Percentiles rank a stretch among this genome's conserved stretches.
These are phyloP conservation scores for Lachancea sp. DNA, from an alignment of 805 yeast genomes.

Conservation along the genomic window DNA sequence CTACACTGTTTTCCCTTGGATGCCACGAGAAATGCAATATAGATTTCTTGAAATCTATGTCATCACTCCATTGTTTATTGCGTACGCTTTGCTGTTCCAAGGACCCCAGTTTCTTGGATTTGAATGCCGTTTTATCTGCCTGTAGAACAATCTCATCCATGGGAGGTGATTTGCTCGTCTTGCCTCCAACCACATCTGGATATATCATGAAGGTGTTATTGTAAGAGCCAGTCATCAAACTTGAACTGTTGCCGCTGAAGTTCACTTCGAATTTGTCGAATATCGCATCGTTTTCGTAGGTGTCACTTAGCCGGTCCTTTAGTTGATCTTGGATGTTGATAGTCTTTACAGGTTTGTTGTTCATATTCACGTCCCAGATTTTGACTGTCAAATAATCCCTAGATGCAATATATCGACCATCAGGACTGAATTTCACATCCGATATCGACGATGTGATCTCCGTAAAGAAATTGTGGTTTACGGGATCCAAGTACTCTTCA, in stretches of 20 bases:
- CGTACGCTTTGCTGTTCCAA: slow-evolving; percentile 39
- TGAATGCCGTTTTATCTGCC: slow-evolving; percentile 97
- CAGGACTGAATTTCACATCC: slow-evolving; percentile 85
- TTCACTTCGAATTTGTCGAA: slow-evolving; percentile 97
- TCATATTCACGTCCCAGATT: slow-evolving; percentile 98
- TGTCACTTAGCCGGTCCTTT: slow-evolving; percentile 88
- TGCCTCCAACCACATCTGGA: slow-evolving; percentile 61
- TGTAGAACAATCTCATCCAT: slow-evolving; percentile 70
- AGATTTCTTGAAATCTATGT: slow-evolving; percentile 89
- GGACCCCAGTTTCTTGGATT: slow-evolving; percentile 39
- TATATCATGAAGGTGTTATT: slow-evolving; percentile 95
- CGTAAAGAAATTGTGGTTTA: slow-evolving; percentile 90
- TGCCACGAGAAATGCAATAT: slow-evolving; percentile 97
- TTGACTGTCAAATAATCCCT: slow-evolving; percentile 97
- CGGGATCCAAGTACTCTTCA: slow-evolving; percentile 91
- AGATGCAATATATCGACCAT: slow-evolving; percentile 92
- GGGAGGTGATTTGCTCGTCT: slow-evolving; percentile 8
- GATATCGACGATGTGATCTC: slow-evolving; percentile 93
- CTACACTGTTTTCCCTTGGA: slow-evolving; percentile 92
- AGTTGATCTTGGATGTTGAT: slow-evolving; percentile 93
- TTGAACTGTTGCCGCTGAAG: slow-evolving; percentile 85
- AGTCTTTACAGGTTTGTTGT: slow-evolving; percentile 86
- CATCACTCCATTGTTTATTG: slow-evolving; percentile 49
- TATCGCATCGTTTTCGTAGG: slow-evolving; percentile 96
- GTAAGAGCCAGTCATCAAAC: slow-evolving; percentile 95